Evolutionary conservation across 192 early-diverging fungal species (phyloP).

Genomic region (Paraglomus occultum): DNA sequence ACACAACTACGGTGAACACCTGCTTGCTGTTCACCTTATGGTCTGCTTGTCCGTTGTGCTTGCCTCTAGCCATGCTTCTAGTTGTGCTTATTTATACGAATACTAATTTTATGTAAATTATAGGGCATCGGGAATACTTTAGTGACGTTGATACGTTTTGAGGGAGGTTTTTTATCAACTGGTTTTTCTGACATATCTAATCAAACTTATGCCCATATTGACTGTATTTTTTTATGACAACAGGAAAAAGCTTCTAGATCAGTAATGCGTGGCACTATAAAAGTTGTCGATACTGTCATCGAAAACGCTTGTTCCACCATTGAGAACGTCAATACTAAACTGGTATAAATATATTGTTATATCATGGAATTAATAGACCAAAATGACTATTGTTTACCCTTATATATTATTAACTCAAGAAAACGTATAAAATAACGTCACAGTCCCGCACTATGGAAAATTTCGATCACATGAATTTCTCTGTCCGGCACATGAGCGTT

Average conservation of each 20-base stretch:
- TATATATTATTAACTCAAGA: constrained; percentile 26
- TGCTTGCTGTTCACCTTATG: constrained; percentile 31
- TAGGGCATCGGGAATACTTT: constrained; percentile 28
- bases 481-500: too few species aligned
- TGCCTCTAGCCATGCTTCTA: constrained; percentile 25
- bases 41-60: constrained; percentile 31
- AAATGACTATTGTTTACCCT: constrained; percentile 27
- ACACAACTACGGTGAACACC: constrained; percentile 33
- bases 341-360: constrained; percentile 30
- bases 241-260: constrained; percentile 15
- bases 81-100: constrained; percentile 11
- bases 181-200: constrained; percentile 27
- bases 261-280: constrained; percentile 6
- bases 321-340: constrained; percentile 17
- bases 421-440: constrained; percentile 21
- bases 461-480: too few species aligned
- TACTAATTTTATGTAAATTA: constrained; percentile 28
- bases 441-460: too few species aligned
- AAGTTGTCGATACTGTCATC: constrained; percentile 22
- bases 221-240: constrained; percentile 23
- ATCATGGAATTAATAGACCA: constrained; percentile 16
- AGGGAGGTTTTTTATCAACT: constrained; percentile 24
- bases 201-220: constrained; percentile 25
- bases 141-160: constrained; percentile 29
- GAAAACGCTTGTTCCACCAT: constrained; percentile 22